Evolutionary conservation across 371 early-diverging fungal genomes (phyloP).

Genomic region (Cokeromyces recurvatus): DNA sequence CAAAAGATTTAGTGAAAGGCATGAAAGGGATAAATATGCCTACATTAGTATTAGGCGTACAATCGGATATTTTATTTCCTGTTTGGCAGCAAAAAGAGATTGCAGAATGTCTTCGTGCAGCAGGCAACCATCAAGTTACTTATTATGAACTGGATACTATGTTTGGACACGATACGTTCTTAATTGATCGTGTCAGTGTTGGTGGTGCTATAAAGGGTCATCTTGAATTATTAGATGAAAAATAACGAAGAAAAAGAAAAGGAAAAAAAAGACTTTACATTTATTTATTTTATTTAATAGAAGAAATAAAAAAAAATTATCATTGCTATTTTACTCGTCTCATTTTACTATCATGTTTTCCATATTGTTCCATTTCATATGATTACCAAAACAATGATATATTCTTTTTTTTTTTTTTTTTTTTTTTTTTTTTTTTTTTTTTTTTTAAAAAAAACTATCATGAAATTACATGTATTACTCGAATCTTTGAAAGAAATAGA

Average conservation of each 20-base stretch:
- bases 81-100: conserved; percentile 95
- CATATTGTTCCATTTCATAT: no score
- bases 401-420: no score
- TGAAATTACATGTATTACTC: no score
- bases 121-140: conserved; percentile 85
- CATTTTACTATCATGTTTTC: not conserved
- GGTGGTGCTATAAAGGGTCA: conserved; percentile 95
- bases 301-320: no score
- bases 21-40: conserved; percentile 65
- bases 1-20: conserved; percentile 54
- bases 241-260: no score
- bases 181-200: conserved; percentile 84
- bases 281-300: no score
- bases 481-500: no score
- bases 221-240: conserved; percentile 57
- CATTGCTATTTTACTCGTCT: not conserved
- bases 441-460: no score
- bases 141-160: conserved; percentile 95
- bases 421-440: no score
- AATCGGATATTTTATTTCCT: conserved; percentile 93
- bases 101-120: conserved; percentile 73
- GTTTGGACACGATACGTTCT: conserved; percentile 96
- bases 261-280: no score
- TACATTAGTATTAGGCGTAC: conserved; percentile 87
- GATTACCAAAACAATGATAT: no score